These are phyloP conservation scores for Ophiostoma quercus DNA, from an alignment of 2,329 filamentous ascomycete species.

Conservation along the genomic window DNA sequence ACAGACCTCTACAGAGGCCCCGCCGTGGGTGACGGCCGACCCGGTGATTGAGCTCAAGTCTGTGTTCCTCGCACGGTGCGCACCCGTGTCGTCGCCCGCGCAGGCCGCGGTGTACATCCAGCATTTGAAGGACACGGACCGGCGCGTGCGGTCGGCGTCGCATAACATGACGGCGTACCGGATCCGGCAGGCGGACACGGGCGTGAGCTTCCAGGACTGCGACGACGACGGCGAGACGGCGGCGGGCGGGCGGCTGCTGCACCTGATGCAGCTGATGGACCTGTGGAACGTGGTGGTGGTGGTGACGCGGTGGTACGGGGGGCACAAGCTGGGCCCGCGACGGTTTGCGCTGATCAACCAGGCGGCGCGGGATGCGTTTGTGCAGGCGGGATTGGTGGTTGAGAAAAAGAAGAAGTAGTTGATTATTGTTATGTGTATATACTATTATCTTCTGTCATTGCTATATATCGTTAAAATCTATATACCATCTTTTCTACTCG, in stretches of 20 bases:
- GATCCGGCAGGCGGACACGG: constrained; percentile 54
- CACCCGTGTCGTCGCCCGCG: constrained; percentile 60
- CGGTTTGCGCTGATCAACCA: constrained; percentile 87
- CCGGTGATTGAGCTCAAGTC: constrained; percentile 77
- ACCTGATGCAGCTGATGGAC: constrained; percentile 92
- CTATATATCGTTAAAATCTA: not conserved
- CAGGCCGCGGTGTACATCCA: constrained; percentile 67
- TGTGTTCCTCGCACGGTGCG: constrained; percentile 75
- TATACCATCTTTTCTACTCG: not conserved
- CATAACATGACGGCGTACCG: constrained; percentile 97
- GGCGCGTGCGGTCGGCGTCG: constrained; percentile 76
- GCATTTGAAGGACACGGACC: constrained; percentile 75
- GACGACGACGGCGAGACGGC: constrained; percentile 96
- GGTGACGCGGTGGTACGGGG: constrained; percentile 93
- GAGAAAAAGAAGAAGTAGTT: constrained; percentile 40
- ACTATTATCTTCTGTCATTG: not conserved
- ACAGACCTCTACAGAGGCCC: constrained; percentile 26
- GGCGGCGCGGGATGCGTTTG: constrained; percentile 75
- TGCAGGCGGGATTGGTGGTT: constrained; percentile 66
- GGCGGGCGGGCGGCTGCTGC: constrained; percentile 76
- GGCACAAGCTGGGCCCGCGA: constrained; percentile 80
- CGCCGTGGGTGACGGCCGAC: constrained; percentile 69
- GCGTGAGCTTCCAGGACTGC: constrained; percentile 71
- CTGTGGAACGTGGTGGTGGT: constrained; percentile 90
- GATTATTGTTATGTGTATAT: not conserved